These are phyloP conservation scores for Nicotiana paniculata DNA, from an alignment of 257 asterid species.

Conservation along the genomic window DNA sequence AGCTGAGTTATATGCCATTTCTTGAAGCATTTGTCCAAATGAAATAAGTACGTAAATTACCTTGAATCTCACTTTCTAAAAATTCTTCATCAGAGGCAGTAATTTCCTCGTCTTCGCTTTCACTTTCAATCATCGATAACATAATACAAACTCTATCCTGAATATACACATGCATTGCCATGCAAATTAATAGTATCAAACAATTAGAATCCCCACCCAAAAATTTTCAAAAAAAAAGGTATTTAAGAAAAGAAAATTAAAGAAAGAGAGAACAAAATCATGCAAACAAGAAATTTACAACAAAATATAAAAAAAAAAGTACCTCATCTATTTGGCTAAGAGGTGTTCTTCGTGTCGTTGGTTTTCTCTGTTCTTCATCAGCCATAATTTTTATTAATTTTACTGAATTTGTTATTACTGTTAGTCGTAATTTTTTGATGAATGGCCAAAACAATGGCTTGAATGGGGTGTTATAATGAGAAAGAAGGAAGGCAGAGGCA, in stretches of 20 bases:
- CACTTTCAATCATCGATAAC: constrained; percentile 29
- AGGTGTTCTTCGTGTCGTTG: constrained; percentile 1
- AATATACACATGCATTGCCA: background rate
- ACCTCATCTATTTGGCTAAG: constrained; percentile 7
- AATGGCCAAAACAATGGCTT: background rate
- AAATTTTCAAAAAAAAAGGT: too few species aligned
- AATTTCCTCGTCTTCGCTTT: constrained; percentile 20
- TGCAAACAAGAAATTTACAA: too few species aligned
- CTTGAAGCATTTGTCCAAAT: background rate
- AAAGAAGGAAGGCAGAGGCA: background rate
- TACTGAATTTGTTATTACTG: too few species aligned
- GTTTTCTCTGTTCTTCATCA: constrained; percentile 1
- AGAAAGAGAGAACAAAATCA: too few species aligned
- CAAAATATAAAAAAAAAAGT: too few species aligned
- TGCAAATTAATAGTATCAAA: background rate
- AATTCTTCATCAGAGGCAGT: constrained; percentile 27
- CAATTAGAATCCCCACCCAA: too few species aligned
- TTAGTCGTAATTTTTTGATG: too few species aligned
- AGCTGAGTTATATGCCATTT: too few species aligned
- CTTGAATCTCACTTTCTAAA: constrained; percentile 15
- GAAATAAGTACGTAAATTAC: constrained; percentile 10
- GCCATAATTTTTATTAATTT: background rate
- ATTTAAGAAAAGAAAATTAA: too few species aligned
- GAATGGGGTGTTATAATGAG: background rate
- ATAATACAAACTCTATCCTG: constrained; percentile 33